phyloP scores from a whole-genome alignment of 225 moss, liverwort and hornwort genomes.

The Ulota crispa region DNA sequence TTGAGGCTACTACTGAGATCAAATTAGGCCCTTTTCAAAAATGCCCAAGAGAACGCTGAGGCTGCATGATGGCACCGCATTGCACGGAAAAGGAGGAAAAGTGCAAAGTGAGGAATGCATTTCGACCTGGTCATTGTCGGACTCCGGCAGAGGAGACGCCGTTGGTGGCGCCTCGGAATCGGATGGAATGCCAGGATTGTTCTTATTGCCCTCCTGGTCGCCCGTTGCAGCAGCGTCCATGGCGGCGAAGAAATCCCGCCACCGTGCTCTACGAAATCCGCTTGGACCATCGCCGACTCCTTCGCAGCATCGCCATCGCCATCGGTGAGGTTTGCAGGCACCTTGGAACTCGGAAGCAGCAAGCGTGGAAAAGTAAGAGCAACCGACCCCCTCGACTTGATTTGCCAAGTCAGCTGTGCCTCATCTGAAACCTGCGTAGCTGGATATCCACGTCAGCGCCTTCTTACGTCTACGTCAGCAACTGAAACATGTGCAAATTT shows the following conservation, averaged over 20 bases:
- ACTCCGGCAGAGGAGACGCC: slow-evolving; percentile 17
- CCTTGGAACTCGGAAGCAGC: background rate
- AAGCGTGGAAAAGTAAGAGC: background rate
- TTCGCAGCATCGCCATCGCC: slow-evolving; percentile 3
- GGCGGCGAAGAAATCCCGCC: background rate
- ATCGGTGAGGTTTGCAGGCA: too few relatives aligned
- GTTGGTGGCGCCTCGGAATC: background rate
- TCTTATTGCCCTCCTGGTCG: background rate
- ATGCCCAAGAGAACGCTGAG: background rate
- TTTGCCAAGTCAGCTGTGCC: background rate
- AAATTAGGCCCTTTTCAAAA: background rate
- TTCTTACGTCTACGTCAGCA: too few relatives aligned
- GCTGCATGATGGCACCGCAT: background rate
- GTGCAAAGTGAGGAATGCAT: background rate
- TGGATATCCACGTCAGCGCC: slow-evolving; percentile 11
- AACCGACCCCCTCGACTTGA: background rate
- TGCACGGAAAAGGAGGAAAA: background rate
- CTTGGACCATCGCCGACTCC: slow-evolving; percentile 1
- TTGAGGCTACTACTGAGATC: background rate
- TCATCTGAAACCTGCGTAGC: background rate
- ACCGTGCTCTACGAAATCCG: background rate
- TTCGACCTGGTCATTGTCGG: slow-evolving; percentile 29
- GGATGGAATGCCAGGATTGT: background rate
- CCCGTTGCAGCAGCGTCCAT: slow-evolving; percentile 22
- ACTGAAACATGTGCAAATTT: too few relatives aligned